Evolutionary conservation across 1,139 yeast species (phyloP).

Genomic region (Suhomyces yuchorum): DNA sequence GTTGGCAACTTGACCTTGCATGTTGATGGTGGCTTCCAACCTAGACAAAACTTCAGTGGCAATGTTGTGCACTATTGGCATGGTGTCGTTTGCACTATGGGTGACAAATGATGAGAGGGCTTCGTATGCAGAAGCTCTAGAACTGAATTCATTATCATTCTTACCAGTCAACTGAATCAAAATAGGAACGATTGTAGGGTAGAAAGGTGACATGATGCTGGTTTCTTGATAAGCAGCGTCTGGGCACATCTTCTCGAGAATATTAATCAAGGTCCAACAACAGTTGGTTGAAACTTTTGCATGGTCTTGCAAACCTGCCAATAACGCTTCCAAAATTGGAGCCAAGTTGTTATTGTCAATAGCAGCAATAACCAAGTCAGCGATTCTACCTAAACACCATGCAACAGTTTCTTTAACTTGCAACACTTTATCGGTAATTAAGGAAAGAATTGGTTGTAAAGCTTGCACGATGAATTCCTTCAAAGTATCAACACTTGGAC

Average conservation of each 20-base stretch:
- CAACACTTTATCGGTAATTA: slow-evolving; percentile 71
- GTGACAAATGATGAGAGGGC: slow-evolving; percentile 83
- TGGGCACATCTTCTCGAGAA: slow-evolving; percentile 76
- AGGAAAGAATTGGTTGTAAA: slow-evolving; percentile 67
- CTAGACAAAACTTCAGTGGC: slow-evolving; percentile 76
- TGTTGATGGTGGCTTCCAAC: slow-evolving; percentile 62
- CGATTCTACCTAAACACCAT: slow-evolving; percentile 97
- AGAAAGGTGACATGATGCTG: slow-evolving; percentile 74
- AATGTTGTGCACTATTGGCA: slow-evolving; percentile 67
- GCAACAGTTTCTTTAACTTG: slow-evolving; percentile 97
- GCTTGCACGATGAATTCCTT: slow-evolving; percentile 76
- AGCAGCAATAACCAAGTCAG: slow-evolving; percentile 82
- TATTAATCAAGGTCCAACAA: slow-evolving; percentile 94
- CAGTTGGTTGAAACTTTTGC: slow-evolving; percentile 93
- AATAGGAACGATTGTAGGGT: slow-evolving; percentile 66
- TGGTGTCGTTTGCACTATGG: slow-evolving; percentile 70
- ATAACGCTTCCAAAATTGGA: slow-evolving; percentile 67
- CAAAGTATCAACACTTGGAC: slow-evolving; percentile 80
- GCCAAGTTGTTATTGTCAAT: slow-evolving; percentile 71
- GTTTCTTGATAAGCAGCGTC: slow-evolving; percentile 57
- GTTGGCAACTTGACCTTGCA: slow-evolving; percentile 55
- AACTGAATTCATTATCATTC: slow-evolving; percentile 77
- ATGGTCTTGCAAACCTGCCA: slow-evolving; percentile 80
- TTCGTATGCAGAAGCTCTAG: slow-evolving; percentile 96
- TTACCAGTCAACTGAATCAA: slow-evolving; percentile 70